Evolutionary conservation across 352 stramenopile species (phyloP).

Genomic region (Phytophthora vignae): DNA sequence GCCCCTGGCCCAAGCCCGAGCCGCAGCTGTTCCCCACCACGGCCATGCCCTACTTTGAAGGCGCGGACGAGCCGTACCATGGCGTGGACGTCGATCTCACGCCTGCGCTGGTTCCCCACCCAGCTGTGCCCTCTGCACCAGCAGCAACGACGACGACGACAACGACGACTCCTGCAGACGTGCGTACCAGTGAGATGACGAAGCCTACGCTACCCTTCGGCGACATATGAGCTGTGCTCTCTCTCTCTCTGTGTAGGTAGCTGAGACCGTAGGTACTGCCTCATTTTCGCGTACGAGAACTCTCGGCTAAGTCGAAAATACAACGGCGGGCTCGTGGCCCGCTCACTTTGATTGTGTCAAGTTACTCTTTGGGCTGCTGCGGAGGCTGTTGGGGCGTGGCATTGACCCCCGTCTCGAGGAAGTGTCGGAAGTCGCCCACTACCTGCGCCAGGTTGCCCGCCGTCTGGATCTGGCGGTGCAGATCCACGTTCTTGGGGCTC

Average conservation of each 20-base stretch:
- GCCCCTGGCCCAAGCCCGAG: slow-evolving; percentile 29
- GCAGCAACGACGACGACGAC: not conserved
- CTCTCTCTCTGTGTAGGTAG: slow-evolving; percentile 15
- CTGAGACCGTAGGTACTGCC: slow-evolving; percentile 31
- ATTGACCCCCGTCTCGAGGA: slow-evolving; percentile 74
- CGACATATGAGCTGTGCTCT: slow-evolving; percentile 33
- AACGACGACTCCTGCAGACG: slow-evolving; percentile 26
- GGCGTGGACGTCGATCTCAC: slow-evolving; percentile 42
- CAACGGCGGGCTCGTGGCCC: slow-evolving; percentile 23
- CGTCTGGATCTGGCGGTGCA: slow-evolving; percentile 89
- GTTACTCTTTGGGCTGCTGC: slow-evolving; percentile 40
- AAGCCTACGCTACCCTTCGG: slow-evolving; percentile 37
- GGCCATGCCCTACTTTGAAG: slow-evolving; percentile 59
- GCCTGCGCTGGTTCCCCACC: slow-evolving; percentile 41
- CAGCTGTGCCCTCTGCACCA: not conserved
- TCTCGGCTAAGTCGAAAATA: slow-evolving; percentile 41
- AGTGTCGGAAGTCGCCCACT: slow-evolving; percentile 84
- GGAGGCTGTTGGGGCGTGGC: slow-evolving; percentile 24
- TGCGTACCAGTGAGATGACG: slow-evolving; percentile 25
- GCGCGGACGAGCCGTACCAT: slow-evolving; percentile 54
- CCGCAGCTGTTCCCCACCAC: slow-evolving; percentile 31
- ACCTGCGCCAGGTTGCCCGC: slow-evolving; percentile 85
- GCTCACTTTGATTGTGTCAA: slow-evolving; percentile 28
- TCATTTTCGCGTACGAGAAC: slow-evolving; percentile 34
- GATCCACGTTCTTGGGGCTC: slow-evolving; percentile 81